phyloP scores from a whole-genome alignment of 2,329 filamentous ascomycete genomes.

The Penicillium sp. region DNA sequence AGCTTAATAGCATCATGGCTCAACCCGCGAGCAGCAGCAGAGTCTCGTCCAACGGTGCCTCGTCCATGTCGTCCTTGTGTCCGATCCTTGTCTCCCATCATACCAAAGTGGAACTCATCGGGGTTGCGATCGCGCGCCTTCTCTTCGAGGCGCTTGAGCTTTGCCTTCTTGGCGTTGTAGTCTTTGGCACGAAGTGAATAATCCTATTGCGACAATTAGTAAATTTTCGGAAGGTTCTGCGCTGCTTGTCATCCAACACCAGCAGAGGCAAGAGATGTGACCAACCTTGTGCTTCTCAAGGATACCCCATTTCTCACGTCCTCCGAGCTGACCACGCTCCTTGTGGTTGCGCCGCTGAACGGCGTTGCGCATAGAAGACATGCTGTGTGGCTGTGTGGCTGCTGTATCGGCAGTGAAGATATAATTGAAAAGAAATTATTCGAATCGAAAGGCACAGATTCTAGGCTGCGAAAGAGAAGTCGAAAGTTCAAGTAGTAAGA shows the following conservation, averaged over 20 bases:
- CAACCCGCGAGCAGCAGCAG: constrained; percentile 44
- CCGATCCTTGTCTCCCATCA: constrained; percentile 54
- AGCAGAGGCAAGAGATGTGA: not conserved
- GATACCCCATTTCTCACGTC: constrained; percentile 81
- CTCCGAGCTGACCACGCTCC: constrained; percentile 82
- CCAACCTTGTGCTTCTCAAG: constrained; percentile 89
- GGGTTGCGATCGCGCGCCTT: constrained; percentile 62
- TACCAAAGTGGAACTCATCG: constrained; percentile 66
- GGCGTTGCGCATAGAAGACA: constrained; percentile 61
- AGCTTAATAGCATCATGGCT: constrained; percentile 60
- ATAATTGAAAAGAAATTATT: not conserved
- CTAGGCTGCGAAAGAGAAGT: not conserved
- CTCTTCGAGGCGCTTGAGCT: constrained; percentile 57
- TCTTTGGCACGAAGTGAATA: constrained; percentile 65
- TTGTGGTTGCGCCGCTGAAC: constrained; percentile 80
- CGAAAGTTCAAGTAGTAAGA: not conserved
- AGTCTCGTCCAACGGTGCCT: constrained; percentile 40
- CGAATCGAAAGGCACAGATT: not conserved
- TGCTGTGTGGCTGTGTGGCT: constrained; percentile 26
- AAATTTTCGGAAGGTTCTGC: not conserved
- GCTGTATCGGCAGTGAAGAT: not conserved
- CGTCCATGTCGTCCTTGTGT: constrained; percentile 41
- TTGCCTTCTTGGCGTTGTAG: constrained; percentile 61
- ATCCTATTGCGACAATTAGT: constrained; percentile 44
- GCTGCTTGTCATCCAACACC: not conserved